Conservation (phyloP, 352 stramenopile genomes). For the Plasmopara viticola region DNA sequence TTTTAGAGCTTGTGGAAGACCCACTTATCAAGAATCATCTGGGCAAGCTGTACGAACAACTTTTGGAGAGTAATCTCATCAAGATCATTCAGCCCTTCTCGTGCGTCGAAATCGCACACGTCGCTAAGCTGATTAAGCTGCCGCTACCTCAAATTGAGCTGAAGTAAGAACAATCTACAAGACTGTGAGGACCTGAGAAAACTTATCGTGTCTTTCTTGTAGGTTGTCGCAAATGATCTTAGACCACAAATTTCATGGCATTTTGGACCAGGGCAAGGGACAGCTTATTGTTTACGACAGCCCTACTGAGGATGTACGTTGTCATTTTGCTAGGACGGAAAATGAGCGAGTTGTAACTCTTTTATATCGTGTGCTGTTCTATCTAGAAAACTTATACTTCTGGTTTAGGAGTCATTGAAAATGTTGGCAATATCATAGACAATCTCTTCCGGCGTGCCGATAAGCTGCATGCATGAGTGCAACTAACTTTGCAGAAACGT, state of each 20-base stretch:
- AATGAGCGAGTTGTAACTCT: neutral
- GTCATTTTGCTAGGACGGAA: neutral
- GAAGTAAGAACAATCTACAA: slow-evolving; percentile 42
- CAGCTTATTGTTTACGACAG: slow-evolving; percentile 98
- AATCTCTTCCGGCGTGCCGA: slow-evolving; percentile 89
- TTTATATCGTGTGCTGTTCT: slow-evolving; percentile 3
- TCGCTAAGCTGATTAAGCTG: slow-evolving; percentile 97
- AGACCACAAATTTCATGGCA: slow-evolving; percentile 98
- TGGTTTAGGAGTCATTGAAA: slow-evolving; percentile 93
- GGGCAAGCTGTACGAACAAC: slow-evolving; percentile 94
- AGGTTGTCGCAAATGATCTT: slow-evolving; percentile 99
- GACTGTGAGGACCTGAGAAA: neutral
- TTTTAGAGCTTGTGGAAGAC: slow-evolving; percentile 76
- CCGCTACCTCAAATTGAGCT: slow-evolving; percentile 77
- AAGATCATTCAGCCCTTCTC: slow-evolving; percentile 99
- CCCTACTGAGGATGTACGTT: slow-evolving; percentile 85
- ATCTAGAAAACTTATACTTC: slow-evolving; percentile 87
- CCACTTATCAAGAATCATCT: slow-evolving; percentile 92
- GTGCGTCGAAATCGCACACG: slow-evolving; percentile 95
- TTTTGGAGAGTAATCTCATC: slow-evolving; percentile 98
- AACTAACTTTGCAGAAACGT: neutral
- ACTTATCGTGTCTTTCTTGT: slow-evolving; percentile 2
- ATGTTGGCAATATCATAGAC: slow-evolving; percentile 95
- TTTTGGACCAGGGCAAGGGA: slow-evolving; percentile 98
- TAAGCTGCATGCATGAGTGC: slow-evolving; percentile 67